Evolutionary conservation across 129 eudicot species (phyloP).

Genomic region (Silybum marianum): DNA sequence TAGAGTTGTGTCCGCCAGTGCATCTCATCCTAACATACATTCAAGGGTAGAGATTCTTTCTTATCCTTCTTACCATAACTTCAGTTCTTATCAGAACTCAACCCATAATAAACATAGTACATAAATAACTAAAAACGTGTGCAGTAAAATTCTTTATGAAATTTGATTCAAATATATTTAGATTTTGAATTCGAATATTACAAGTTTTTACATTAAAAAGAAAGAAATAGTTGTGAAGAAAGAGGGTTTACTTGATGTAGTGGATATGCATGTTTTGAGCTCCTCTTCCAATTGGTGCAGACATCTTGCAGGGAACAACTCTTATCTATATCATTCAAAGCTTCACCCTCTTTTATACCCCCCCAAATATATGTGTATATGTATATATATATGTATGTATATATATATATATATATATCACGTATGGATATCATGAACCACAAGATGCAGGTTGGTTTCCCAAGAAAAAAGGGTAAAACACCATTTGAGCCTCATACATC

Average conservation of each 20-base stretch:
- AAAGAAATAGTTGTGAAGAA: neutral
- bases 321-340: neutral
- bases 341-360: conserved; percentile 35
- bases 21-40: too few species aligned
- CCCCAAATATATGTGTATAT: neutral
- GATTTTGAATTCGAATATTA: neutral
- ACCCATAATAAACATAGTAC: neutral
- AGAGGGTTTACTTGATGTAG: conserved; percentile 61
- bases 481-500: conserved; percentile 30
- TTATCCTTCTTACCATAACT: too few species aligned
- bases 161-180: too few species aligned
- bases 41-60: too few species aligned
- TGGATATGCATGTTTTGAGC: conserved; percentile 66
- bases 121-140: neutral
- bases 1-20: too few species aligned
- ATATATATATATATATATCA: neutral
- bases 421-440: conserved; percentile 11
- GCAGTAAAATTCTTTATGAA: neutral
- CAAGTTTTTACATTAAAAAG: neutral
- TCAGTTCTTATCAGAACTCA: too few species aligned
- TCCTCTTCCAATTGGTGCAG: conserved; percentile 71
- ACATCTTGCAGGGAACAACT: conserved; percentile 41
- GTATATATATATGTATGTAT: neutral
- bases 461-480: conserved; percentile 30
- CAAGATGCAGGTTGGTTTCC: conserved; percentile 45